Conservation (phyloP, 192 early-diverging fungal genomes). For the Powellomyces hirtus region DNA sequence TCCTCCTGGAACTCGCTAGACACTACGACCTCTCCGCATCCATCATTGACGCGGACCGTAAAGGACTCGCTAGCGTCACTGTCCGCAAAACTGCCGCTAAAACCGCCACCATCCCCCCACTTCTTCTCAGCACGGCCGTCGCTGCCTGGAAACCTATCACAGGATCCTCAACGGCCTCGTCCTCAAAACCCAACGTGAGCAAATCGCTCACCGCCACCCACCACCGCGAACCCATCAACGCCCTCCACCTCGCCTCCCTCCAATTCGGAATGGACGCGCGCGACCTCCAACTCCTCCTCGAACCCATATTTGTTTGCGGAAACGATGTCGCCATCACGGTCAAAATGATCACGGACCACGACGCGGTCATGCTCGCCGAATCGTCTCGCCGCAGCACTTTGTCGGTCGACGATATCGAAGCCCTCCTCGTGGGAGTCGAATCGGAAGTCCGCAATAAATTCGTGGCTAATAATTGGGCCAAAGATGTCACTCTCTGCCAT, state of each 20-base stretch:
- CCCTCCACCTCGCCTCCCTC: constrained; percentile 8
- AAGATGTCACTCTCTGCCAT: constrained; percentile 11
- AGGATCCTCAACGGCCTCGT: neutral
- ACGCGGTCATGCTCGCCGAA: constrained; percentile 14
- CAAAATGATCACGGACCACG: constrained; percentile 5
- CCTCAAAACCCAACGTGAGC: neutral
- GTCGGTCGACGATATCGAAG: constrained; percentile 7
- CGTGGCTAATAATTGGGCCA: constrained; percentile 28
- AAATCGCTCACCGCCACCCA: neutral
- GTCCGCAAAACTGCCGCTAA: constrained; percentile 44
- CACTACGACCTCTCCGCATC: constrained; percentile 71
- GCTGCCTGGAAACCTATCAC: constrained; percentile 7
- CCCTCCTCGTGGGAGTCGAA: constrained; percentile 7
- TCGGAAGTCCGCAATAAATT: constrained; percentile 18
- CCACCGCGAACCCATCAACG: constrained; percentile 14
- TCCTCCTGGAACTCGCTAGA: constrained; percentile 71
- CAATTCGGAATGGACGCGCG: constrained; percentile 27
- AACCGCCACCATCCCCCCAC: constrained; percentile 21
- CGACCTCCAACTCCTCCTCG: constrained; percentile 29
- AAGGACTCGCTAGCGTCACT: constrained; percentile 57
- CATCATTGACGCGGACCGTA: constrained; percentile 75
- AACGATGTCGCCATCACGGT: neutral
- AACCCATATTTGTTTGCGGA: constrained; percentile 24
- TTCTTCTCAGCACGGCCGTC: constrained; percentile 20
- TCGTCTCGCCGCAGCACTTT: neutral